Base-by-base conservation (phyloP, 129 eudicot genomes). In the Lonicera japonica region DNA sequence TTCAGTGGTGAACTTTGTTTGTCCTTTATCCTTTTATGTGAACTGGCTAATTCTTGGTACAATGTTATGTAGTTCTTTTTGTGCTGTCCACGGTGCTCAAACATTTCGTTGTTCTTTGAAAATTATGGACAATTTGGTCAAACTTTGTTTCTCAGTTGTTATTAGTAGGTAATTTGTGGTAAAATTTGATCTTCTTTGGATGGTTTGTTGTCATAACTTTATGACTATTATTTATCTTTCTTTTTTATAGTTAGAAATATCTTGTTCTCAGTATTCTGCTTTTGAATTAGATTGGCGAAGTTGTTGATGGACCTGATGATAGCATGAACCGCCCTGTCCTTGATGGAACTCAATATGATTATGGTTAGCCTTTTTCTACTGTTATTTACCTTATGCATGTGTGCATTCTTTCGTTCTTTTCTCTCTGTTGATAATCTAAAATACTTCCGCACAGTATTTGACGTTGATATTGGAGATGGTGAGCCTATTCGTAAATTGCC, bases 401-500 rank as follows among this genome's bases (percentile, higher is more conserved):
- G 43, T 56, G 10, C 40, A 24, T 29, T 39, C 4, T 58, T 56
- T 66, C 18, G 9, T n/a, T 38, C 21, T 40, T 56, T 57, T 21
- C 34, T 39, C 57, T 47, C 45, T 22, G 55, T 59, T 75, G 51
- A 71, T 64, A 46, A 43, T 60, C 18, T 25, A 18, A 61, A 25
- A 54, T 29, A 21, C 52, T 25, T 60, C 25, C 43, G 46, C 12
- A 17, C 48, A 94, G 99, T 94, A 34, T 94, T 94, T 58, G 99
- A 94, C 67, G 99, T 94, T 47, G 99, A 94, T 66, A 85, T 94
- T 80, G 99, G 95, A 77, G 99, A 94, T 63, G 99, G 99, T 43
- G 89, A 85, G 68, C 99, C 96, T 60, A 69, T 83, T n/a, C 99
- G 99, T 22, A 94, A 88, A 73, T 74, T 94, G 77, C 96, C 99